A percentile compares a stretch with the other conserved stretches of the same genome.
phyloP scores from a whole-genome alignment of 345 rosid species.

The Conringia planisiliqua region DNA sequence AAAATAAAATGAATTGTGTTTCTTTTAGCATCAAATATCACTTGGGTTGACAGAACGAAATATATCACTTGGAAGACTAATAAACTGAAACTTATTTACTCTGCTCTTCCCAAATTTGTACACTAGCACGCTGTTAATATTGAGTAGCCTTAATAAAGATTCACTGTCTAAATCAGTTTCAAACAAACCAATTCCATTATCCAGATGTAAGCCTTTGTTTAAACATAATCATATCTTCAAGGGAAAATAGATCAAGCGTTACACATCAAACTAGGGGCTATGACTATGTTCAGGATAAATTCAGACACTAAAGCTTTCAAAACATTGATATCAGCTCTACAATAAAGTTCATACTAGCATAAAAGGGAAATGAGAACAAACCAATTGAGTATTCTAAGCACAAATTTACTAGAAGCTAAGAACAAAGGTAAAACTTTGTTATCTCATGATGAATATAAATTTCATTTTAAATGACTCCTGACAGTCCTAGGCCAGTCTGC shows the following conservation, averaged over 20 bases:
- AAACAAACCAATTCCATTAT: neutral
- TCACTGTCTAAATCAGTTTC: neutral
- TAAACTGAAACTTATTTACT: neutral
- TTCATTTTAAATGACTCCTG: neutral
- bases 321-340: neutral
- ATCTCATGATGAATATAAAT: neutral
- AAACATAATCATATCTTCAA: neutral
- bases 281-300: neutral
- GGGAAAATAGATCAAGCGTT: conserved; percentile 5
- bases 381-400: neutral
- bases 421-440: neutral
- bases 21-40: neutral
- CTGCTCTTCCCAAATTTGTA: neutral
- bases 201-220: neutral
- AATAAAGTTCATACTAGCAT: neutral
- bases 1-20: neutral
- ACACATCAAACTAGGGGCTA: neutral
- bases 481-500: neutral
- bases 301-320: neutral
- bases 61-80: neutral
- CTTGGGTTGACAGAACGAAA: neutral
- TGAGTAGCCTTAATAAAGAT: neutral
- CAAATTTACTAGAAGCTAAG: neutral
- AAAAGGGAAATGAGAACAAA: neutral
- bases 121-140: neutral